Conservation (phyloP, 768 basidiomycete species). For the Agaricus subrufescens region DNA sequence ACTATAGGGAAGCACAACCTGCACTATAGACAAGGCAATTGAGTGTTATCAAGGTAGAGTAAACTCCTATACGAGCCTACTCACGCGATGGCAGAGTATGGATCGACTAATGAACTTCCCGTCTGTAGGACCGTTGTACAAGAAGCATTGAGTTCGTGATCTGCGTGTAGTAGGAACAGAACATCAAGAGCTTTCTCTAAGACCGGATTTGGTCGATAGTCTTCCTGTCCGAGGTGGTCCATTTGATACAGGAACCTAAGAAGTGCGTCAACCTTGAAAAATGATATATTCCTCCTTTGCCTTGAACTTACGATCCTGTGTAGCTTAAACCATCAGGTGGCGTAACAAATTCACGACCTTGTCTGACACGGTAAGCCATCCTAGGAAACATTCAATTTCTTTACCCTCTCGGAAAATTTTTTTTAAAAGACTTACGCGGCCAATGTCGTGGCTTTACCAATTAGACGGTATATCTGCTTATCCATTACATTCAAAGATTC, state of each 20-base stretch:
- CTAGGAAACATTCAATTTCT: slow-evolving; percentile 26
- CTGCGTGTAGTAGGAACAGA: slow-evolving; percentile 83
- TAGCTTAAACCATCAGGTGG: slow-evolving; percentile 83
- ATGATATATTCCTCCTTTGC: background rate
- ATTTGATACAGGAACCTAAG: slow-evolving; percentile 84
- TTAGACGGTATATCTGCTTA: slow-evolving; percentile 85
- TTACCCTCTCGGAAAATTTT: background rate
- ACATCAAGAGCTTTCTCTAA: slow-evolving; percentile 85
- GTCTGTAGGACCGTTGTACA: slow-evolving; percentile 86
- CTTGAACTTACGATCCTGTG: slow-evolving; percentile 62
- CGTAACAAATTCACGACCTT: slow-evolving; percentile 82
- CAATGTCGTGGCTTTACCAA: slow-evolving; percentile 85
- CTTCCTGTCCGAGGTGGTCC: slow-evolving; percentile 70
- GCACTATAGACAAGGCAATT: slow-evolving; percentile 39
- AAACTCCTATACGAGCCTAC: slow-evolving; percentile 14
- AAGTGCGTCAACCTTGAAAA: background rate
- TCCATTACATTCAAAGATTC: slow-evolving; percentile 78
- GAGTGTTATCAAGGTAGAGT: background rate
- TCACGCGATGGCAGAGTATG: slow-evolving; percentile 81
- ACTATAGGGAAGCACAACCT: slow-evolving; percentile 87
- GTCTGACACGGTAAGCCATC: slow-evolving; percentile 91
- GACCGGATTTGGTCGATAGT: slow-evolving; percentile 78
- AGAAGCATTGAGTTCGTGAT: slow-evolving; percentile 88
- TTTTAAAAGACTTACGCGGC: slow-evolving; percentile 56
- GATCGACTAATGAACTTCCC: slow-evolving; percentile 85